Evolutionary conservation across 257 asterid genomes (phyloP), one percentile per base, ranked within the genome.

Genomic region (Capsicum chinense): DNA sequence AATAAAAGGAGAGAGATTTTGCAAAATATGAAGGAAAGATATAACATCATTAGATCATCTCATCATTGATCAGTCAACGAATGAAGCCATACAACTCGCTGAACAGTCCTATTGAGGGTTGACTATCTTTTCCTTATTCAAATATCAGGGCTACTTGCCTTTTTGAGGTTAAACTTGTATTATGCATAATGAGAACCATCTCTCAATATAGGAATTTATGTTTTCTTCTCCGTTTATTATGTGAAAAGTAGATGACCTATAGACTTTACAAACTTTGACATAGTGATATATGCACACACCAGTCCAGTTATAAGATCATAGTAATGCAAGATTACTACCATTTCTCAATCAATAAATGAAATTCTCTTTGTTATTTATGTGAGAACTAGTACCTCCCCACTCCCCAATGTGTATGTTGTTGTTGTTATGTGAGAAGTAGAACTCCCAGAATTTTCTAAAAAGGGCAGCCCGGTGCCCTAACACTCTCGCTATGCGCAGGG

Each of bases 81-180:
- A 78, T 78, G 82, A 56, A 78, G 50, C 82, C 50, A 78, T 9
- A 54, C 82, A 33, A 54, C 60, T 78, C 1, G 16, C 82, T 78
- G 66, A 33, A 54, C 64, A 52, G 7, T 37, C 48, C 64, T 33
- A 48, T 50, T 52, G 9, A 78, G 64, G 33, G 50, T 78, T 26
- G 26, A 33, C 26, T 54, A 14, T 54, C 50, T 78, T 15, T 33
- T 78, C 82, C 44, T 26, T 78, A 7, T 33, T 14, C 17, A 47
- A 54, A 78, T 78, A 78, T 78, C 50, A 78, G 33, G 64, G 16
- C 5, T 78, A 15, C 33, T 78, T 14, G 66, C 33, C 1, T 69
- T 13, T 47, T 71, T 47, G 12, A 47, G 39, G 58, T 10, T 71
- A 47, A 71, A 19, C 37, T 54, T 26, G 3, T 33, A 78, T 33